Conservation (phyloP, 805 yeast species). For the Teunomyces pallodes region DNA sequence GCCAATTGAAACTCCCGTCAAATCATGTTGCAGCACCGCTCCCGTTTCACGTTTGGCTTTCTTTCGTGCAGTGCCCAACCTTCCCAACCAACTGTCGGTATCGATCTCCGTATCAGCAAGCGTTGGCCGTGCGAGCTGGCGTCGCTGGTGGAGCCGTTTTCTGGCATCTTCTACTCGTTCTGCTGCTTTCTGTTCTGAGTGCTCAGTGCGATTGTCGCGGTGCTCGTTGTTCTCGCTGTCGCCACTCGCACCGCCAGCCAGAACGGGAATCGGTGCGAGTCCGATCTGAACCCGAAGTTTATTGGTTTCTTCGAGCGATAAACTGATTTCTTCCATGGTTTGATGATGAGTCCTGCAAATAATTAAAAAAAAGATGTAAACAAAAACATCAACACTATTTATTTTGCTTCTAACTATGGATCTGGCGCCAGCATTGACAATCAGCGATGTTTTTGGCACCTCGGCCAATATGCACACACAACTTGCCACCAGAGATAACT, state of each 20-base stretch:
- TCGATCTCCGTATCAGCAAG: conserved; percentile 23
- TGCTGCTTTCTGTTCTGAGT: not conserved
- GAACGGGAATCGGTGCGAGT: conserved; percentile 11
- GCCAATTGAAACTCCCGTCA: conserved; percentile 40
- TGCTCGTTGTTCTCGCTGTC: no score
- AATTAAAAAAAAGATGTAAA: not conserved
- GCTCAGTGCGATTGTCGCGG: no score
- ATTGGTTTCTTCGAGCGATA: conserved; percentile 45
- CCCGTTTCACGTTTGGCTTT: not conserved
- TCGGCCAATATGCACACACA: conserved; percentile 44
- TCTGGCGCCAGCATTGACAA: not conserved
- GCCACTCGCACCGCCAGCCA: no score
- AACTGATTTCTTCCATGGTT: conserved; percentile 8
- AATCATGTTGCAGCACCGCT: conserved; percentile 18
- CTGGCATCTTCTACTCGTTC: conserved; percentile 17
- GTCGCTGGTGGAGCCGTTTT: conserved; percentile 18
- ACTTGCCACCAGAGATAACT: conserved; percentile 36
- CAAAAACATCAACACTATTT: not conserved
- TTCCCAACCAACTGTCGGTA: conserved; percentile 43
- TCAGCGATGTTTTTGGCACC: conserved; percentile 38
- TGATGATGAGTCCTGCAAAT: conserved; percentile 4
- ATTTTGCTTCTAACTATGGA: no score
- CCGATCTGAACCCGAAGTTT: conserved; percentile 38
- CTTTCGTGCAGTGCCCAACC: conserved; percentile 16
- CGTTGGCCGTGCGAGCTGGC: conserved; percentile 20